These are phyloP conservation scores for Phytophthora meadii DNA, from an alignment of 352 stramenopile genomes.

Conservation along the genomic window DNA sequence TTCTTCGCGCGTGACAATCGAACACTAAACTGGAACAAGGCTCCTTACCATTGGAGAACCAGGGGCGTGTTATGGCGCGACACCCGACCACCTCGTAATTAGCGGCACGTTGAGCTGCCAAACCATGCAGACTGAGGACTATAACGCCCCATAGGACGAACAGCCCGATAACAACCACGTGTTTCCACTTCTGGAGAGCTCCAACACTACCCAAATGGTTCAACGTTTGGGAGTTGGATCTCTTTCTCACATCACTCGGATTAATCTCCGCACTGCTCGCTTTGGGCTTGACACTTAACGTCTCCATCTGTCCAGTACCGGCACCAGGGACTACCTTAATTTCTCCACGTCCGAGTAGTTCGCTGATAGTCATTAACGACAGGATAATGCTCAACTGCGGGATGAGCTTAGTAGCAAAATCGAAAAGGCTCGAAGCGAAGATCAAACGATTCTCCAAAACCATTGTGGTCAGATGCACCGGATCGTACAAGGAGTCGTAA, in stretches of 20 bases:
- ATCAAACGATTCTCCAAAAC: conserved; percentile 20
- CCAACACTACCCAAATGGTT: neutral
- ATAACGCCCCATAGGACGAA: conserved; percentile 25
- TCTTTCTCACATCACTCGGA: neutral
- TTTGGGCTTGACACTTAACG: conserved; percentile 7
- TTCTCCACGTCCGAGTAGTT: conserved; percentile 7
- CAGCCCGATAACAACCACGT: conserved; percentile 1
- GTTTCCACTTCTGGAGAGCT: conserved; percentile 14
- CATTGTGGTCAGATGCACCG: conserved; percentile 11
- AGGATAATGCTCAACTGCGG: conserved; percentile 27
- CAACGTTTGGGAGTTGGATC: neutral
- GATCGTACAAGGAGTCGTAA: conserved; percentile 13
- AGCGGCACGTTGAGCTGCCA: conserved; percentile 14
- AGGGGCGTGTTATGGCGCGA: conserved; percentile 15
- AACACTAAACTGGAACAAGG: conserved; percentile 31
- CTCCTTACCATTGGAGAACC: conserved; percentile 33
- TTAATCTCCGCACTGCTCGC: neutral
- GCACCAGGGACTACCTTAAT: conserved; percentile 8
- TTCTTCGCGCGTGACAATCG: conserved; percentile 15
- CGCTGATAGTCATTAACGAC: conserved; percentile 10
- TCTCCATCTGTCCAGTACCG: neutral
- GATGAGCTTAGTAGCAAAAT: conserved; percentile 23
- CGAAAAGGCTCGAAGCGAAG: conserved; percentile 10
- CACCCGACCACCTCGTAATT: conserved; percentile 22
- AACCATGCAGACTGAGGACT: conserved; percentile 14